Base-by-base conservation (phyloP, 306 rosid species). In the Trichosanthes cucumerina region DNA sequence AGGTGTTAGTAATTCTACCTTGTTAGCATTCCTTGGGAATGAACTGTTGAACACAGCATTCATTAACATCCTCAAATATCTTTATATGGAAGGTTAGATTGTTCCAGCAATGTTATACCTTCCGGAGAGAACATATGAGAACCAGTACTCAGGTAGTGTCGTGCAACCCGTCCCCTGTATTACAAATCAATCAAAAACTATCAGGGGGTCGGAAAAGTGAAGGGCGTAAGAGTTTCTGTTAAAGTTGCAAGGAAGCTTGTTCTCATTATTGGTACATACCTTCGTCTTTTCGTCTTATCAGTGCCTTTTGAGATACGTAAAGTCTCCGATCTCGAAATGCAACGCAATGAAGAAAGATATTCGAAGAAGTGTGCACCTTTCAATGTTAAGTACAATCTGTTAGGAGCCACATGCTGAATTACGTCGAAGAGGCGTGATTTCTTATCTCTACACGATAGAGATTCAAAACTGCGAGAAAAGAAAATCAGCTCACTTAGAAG, bases 121-220 rank as follows among this genome's bases (percentile, higher is more conserved):
- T 92, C 92, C 7, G 89, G 88, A 15, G 93, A 83, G 80, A 92
- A 83, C 86, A 80, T 65, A 80, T 80, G 74, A 52, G 39, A 52
- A 68, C 93, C 90, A 58, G 72, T 85, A 64, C 93, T 89, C 82
- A 92, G 84, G 88, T 95, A 88, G 84, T 95, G 97, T 54, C 78
- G 88, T 80, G 89, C 84, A 82, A 82, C 76, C 43, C 92, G 80
- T 43, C 75, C 81, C 86, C 97, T 95, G 86, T 85, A 80, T 83
- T 74, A 49, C 62, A 79, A 80, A 79, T 68, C 79, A 83, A 39
- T 43, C 13, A 41, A 75, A 56, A 38, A 66, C 39, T 47, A 73
- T 24, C 81, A 82, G 81, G 43, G 78, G 34, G 63, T 46, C 63
- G 28, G n/a, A 70, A 56, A 75, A 53, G 74, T 54, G n/a, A 69